Base-by-base conservation (phyloP, 352 stramenopile genomes). In the Thalassiosira mediterranea region DNA sequence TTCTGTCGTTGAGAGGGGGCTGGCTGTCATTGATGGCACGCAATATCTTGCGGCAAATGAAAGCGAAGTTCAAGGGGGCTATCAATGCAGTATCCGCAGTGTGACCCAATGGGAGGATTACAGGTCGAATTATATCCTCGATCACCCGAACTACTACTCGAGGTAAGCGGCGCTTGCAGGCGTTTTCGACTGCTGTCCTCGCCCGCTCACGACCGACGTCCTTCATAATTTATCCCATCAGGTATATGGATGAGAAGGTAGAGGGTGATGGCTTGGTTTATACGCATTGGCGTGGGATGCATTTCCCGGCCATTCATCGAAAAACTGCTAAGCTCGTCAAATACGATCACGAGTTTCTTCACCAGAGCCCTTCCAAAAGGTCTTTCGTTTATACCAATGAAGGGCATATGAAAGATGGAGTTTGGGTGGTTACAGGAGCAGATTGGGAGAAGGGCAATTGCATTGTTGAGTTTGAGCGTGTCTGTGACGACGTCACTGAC, bases 81-180 rank as follows among this genome's bases (percentile, higher is more conserved):
- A 99, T 70, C 85, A 94, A 29, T 98, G 96, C 77, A 98, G 95
- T 1, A 94, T 97, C 15, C 91, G 96, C 34, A 94, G 94, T 66
- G 81, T 96, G n/a, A 98, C 95, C 7, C 32, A 96, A 65, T 98
- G 94, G 94, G 96, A 99, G 68, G 97, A 98, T 67, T 89, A 93
- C 68, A 47, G 65, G 49, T 65, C 70, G 0, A 82, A 86, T n/a
- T 93, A 83, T 44, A 91, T 97, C 56, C 95, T 95, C 29, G 80
- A 97, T 54, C 95, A 98, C 71, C 94, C 96, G 1, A 98, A 98
- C 83, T 99, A 97, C 61, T 98, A 96, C 60, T 98, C 95, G 11
- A 90, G 48, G 17, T 79, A 79, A 15, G 15, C n/a, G n/a, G n/a
- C n/a, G n/a, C n/a, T n/a, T n/a, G n/a, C n/a, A n/a, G n/a, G n/a